phyloP scores from a whole-genome alignment of 306 rosid species.

The Vigna nakashimae region DNA sequence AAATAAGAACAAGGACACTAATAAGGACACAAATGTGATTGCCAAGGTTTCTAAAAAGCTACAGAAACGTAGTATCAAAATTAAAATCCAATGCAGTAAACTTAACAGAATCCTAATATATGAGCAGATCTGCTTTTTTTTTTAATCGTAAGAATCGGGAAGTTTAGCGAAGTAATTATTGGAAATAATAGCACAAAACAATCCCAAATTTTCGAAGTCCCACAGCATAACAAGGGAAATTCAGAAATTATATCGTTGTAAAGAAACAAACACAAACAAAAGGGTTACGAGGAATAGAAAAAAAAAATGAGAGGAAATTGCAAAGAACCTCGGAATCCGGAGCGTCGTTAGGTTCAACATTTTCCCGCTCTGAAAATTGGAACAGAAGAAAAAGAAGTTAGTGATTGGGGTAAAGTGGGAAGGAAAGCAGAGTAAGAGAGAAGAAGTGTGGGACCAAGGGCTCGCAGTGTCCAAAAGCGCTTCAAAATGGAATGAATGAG shows the following conservation, averaged over 20 bases:
- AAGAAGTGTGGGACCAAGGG: constrained; percentile 55
- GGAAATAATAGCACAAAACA: neutral
- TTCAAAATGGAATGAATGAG: constrained; percentile 77
- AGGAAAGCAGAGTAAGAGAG: neutral
- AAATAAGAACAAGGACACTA: neutral
- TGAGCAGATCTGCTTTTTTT: neutral
- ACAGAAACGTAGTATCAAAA: neutral
- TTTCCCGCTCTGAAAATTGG: constrained; percentile 69
- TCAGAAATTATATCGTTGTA: constrained; percentile 6
- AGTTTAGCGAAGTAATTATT: neutral
- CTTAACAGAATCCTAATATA: neutral
- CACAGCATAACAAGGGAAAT: constrained; percentile 19
- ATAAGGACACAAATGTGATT: neutral
- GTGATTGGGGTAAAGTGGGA: neutral
- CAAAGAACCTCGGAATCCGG: constrained; percentile 63
- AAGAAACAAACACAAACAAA: constrained; percentile 11
- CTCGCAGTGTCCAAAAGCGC: constrained; percentile 73
- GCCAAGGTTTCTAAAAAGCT: neutral
- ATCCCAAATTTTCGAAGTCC: neutral
- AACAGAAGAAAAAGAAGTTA: neutral
- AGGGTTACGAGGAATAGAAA: neutral
- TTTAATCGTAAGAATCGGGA: too few species aligned
- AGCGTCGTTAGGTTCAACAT: constrained; percentile 50
- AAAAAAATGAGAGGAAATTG: neutral
- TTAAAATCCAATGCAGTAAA: neutral